These are phyloP conservation scores for Populus tremula DNA, from an alignment of 345 rosid species.

Conservation along the genomic window DNA sequence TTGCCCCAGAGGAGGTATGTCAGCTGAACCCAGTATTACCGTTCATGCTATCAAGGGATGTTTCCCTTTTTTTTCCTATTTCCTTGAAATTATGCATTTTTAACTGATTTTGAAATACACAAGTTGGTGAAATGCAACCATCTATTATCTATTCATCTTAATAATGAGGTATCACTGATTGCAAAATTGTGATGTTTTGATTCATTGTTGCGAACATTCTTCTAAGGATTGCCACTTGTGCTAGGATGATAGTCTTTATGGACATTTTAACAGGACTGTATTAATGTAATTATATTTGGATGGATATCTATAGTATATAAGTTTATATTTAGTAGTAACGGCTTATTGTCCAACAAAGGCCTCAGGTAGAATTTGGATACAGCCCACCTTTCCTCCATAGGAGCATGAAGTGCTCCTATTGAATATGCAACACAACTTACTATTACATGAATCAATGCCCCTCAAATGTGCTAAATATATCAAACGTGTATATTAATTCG, in stretches of 20 bases:
- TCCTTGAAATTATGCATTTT: background rate
- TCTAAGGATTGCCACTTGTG: background rate
- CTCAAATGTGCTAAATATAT: background rate
- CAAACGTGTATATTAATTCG: background rate
- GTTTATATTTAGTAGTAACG: background rate
- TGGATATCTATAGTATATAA: background rate
- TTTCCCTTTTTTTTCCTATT: background rate
- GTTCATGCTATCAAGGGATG: background rate
- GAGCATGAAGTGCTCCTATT: background rate
- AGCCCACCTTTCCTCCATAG: background rate
- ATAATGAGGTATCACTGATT: background rate
- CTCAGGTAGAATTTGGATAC: background rate
- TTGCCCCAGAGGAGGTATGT: constrained; percentile 27
- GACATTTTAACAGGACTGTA: background rate
- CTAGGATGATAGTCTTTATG: background rate
- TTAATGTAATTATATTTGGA: background rate
- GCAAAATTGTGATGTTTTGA: background rate
- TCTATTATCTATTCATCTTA: background rate
- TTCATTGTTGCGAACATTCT: background rate
- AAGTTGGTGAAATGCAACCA: background rate
- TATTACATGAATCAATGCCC: background rate
- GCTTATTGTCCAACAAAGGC: background rate
- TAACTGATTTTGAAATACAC: background rate
- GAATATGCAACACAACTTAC: background rate
- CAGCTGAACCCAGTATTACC: background rate